Base-by-base conservation (phyloP, 345 rosid species). In the Rhizophora apiculata region DNA sequence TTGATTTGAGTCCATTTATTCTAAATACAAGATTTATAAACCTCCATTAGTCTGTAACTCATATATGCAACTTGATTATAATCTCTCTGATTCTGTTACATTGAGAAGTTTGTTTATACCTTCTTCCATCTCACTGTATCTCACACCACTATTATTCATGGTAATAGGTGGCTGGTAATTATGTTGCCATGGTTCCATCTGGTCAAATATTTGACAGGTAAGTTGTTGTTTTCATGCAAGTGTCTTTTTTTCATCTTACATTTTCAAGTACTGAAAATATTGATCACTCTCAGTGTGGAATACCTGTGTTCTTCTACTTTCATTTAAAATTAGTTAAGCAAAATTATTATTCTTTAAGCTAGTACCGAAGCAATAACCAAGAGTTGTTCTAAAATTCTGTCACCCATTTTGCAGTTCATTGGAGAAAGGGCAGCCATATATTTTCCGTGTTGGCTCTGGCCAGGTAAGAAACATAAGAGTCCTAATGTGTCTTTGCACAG, bases 161-260 rank as follows among this genome's bases (percentile, higher is more conserved):
- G 26, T 61, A 43, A 29, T 79, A 91, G 98, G 98, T 89, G 72
- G 96, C 98, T 63, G 97, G 97, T 39, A 94, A 91, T 78, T 91
- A 85, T 82, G 93, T 91, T 60, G 98, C 98, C 69, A 91, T 94
- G 98, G 78, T 94, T 83, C 97, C 97, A 56, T 89, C 96, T 19
- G 95, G 97, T 20, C 97, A 94, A 77, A 84, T 94, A 62, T 94
- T 94, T 30, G 98, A 94, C 79, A 91, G 98, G 95, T 89, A 80
- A 62, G 32, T 21, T 43, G 3, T 20, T 60, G 26, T 13, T 43
- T 43, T 43, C 37, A 34, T 34, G 10, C 37, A 34, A 34, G 37
- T 34, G 37, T 34, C 36, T 34, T 7, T 34, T 34, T 34, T 34
- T 34, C 19, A 13, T 13, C 49, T 15, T 13, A 43, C 49, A 13